phyloP scores from a whole-genome alignment of 768 basidiomycete species.

The Leccinum pellstonianum region DNA sequence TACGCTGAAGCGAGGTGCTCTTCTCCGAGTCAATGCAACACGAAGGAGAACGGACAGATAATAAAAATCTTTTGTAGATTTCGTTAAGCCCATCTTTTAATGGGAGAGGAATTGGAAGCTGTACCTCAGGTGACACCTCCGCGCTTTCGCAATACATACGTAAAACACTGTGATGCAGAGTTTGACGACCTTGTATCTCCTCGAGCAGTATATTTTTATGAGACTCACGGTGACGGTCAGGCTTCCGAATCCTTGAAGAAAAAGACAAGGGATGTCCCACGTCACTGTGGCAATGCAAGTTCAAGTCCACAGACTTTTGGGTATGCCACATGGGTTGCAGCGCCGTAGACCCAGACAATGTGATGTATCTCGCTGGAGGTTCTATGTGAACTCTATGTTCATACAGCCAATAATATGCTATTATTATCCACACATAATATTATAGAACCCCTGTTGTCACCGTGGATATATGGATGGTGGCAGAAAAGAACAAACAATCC shows the following conservation, averaged over 20 bases:
- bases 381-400: constrained; percentile 50
- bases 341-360: constrained; percentile 48
- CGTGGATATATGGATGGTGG: background rate
- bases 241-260: background rate
- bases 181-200: background rate
- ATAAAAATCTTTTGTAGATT: background rate
- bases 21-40: background rate
- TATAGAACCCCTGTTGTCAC: background rate
- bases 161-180: background rate
- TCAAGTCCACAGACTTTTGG: too few relatives aligned
- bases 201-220: too few relatives aligned
- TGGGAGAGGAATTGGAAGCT: background rate
- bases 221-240: background rate
- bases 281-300: too few relatives aligned
- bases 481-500: background rate
- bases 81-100: background rate
- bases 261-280: background rate
- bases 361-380: constrained; percentile 60
- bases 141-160: background rate
- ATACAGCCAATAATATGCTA: background rate
- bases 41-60: background rate
- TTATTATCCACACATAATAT: constrained; percentile 2
- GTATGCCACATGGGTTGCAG: constrained; percentile 38
- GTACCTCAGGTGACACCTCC: background rate
- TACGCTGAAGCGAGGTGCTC: background rate